Percentiles rank a stretch among this genome's conserved stretches.
Conservation (phyloP, 164 flowering plant genomes). For the Vitis rotundifolia region DNA sequence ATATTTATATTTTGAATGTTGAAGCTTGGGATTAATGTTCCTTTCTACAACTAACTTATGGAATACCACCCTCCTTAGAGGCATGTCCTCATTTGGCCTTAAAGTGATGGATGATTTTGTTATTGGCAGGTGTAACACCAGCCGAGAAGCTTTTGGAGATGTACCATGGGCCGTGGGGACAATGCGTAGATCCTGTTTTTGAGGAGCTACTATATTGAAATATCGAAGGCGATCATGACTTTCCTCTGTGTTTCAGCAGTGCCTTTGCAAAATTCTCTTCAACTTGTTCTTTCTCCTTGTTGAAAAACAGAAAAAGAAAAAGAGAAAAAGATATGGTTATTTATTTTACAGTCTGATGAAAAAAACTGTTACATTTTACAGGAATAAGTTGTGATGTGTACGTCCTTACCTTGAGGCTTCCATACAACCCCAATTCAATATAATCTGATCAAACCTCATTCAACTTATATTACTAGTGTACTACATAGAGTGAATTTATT, state of each 20-base stretch:
- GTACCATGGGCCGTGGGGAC: conserved; percentile 86
- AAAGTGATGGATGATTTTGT: background rate
- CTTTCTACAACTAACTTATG: background rate
- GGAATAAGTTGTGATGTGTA: conserved; percentile 8
- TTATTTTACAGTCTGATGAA: too few relatives aligned
- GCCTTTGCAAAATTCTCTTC: background rate
- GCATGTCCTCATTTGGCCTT: background rate
- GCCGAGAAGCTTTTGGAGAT: conserved; percentile 91
- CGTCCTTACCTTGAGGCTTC: conserved; percentile 4
- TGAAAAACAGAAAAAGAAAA: too few relatives aligned
- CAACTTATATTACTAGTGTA: too few relatives aligned
- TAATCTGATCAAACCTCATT: too few relatives aligned
- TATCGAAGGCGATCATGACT: conserved; percentile 1
- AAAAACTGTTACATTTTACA: background rate
- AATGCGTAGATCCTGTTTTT: conserved; percentile 78
- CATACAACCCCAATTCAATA: background rate
- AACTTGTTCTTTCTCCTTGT: background rate
- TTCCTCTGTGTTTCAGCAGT: background rate
- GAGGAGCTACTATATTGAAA: conserved; percentile 83
- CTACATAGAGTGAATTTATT: too few relatives aligned
- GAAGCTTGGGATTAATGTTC: conserved; percentile 3
- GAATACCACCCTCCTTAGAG: background rate
- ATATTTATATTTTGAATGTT: too few relatives aligned
- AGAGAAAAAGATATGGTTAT: too few relatives aligned
- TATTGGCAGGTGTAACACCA: conserved; percentile 75